phyloP scores from a whole-genome alignment of 192 early-diverging fungal genomes.

The Diversispora epigaea region DNA sequence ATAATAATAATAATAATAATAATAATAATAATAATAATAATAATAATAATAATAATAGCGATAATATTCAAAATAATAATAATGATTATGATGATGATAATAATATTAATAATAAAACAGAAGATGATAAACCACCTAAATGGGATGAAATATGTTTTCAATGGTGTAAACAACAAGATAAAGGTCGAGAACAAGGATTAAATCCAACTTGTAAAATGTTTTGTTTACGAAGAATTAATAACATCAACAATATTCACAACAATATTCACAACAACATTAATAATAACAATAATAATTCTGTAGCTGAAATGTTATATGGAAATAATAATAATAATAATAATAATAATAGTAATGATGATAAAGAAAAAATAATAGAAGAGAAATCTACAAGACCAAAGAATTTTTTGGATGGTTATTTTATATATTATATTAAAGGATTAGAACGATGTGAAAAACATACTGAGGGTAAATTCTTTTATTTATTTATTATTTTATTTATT shows the following conservation, averaged over 20 bases:
- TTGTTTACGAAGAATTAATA: constrained; percentile 37
- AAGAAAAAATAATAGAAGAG: constrained; percentile 12
- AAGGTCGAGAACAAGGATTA: constrained; percentile 11
- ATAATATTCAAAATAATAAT: no score
- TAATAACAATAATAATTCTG: neutral
- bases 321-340: neutral
- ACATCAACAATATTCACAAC: neutral
- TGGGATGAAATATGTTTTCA: constrained; percentile 41
- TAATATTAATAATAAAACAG: neutral
- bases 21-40: no score
- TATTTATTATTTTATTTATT: neutral
- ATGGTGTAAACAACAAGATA: constrained; percentile 25
- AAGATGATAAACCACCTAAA: constrained; percentile 15
- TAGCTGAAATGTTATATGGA: neutral
- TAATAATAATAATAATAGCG: no score
- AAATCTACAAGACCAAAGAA: constrained; percentile 22
- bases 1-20: no score
- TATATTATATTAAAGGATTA: constrained; percentile 32
- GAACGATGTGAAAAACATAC: constrained; percentile 34
- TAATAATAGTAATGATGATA: neutral
- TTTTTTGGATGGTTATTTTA: constrained; percentile 40
- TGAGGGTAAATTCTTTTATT: constrained; percentile 27
- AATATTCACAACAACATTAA: neutral
- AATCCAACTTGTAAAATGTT: constrained; percentile 41
- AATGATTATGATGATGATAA: no score